Evolutionary conservation across 164 flowering plant species (phyloP), one percentile per base, ranked within the genome.

Genomic region (Saururus chinensis): DNA sequence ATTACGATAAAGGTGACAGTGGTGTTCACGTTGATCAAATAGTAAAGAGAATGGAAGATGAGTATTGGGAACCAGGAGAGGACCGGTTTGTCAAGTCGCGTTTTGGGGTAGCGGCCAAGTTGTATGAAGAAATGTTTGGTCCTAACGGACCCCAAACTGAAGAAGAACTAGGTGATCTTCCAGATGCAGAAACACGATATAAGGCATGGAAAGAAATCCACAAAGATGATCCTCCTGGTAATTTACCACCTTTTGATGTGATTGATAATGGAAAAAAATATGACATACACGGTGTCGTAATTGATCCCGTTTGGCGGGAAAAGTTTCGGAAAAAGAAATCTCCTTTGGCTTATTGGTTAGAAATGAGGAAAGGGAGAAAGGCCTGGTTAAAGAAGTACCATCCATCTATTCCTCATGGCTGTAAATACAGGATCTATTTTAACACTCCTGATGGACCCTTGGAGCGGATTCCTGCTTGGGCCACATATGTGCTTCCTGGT

Each of bases 381-480:
- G 97, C 98, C 52, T 93, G 98, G 97, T 67, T 84, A 68, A 83
- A 88, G 66, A 93, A 93, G 76, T 93, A 93, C 63, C 56, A 1
- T 35, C 98, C 97, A 1, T 83, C 75, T 41, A 79, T 93, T 62
- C 90, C 97, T 67, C 98, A 89, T 82, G 92, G 88, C 70, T 84
- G 92, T 79, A 93, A 79, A 68, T 93, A 93, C 72, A 82, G 96
- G 64, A 88, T 93, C 57, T 93, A 89, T 78, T 88, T 93, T 65
- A 88, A 93, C 77, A 93, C 98, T 72, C 88, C 97, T 20, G 72
- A 52, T 70, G 98, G 97, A 21, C 89, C 97, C 61, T 69, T 93
- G 72, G 98, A 89, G 71, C 78, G 98, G 16, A 80, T 93, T 59
- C 97, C 98, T 74, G 95, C 98, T 64, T 93, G 97, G 98, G 98